phyloP scores from a whole-genome alignment of 2,329 filamentous ascomycete species.

The Colletotrichum lini region DNA sequence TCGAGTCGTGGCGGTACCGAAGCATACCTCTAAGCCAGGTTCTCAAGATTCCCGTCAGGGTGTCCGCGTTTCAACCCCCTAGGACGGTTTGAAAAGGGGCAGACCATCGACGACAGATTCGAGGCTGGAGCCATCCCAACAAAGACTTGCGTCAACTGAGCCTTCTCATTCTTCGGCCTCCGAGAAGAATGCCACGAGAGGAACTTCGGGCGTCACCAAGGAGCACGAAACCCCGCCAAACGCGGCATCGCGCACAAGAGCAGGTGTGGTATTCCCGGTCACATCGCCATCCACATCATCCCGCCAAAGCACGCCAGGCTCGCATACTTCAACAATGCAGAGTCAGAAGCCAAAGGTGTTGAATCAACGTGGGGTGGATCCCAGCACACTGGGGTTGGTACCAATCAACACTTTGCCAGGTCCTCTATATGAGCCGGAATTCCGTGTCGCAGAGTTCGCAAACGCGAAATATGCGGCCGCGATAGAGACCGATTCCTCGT shows the following conservation, averaged over 20 bases:
- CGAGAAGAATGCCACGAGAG: background rate
- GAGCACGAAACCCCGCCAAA: background rate
- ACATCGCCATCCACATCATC: background rate
- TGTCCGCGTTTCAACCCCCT: slow-evolving; percentile 18
- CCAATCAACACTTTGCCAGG: slow-evolving; percentile 26
- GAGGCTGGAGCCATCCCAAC: background rate
- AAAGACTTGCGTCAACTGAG: background rate
- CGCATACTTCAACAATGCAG: background rate
- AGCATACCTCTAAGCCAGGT: background rate
- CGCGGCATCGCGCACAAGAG: background rate
- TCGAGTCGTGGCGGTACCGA: slow-evolving; percentile 14
- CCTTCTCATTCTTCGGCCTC: background rate
- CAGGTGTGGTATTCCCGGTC: background rate
- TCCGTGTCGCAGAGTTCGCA: slow-evolving; percentile 2
- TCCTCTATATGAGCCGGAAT: slow-evolving; percentile 19
- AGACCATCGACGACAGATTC: slow-evolving; percentile 1
- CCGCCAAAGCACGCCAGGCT: background rate
- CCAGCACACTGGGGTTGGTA: slow-evolving; percentile 15
- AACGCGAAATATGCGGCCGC: slow-evolving; percentile 6
- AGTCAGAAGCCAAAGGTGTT: slow-evolving; percentile 24
- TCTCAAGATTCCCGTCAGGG: slow-evolving; percentile 14
- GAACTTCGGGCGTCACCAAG: background rate
- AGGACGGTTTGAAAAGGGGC: slow-evolving; percentile 24
- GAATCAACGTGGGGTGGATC: slow-evolving; percentile 30
- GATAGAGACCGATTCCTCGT: background rate